Evolutionary conservation across 371 early-diverging fungal genomes (phyloP).

Genomic region (Mortierella sp.): DNA sequence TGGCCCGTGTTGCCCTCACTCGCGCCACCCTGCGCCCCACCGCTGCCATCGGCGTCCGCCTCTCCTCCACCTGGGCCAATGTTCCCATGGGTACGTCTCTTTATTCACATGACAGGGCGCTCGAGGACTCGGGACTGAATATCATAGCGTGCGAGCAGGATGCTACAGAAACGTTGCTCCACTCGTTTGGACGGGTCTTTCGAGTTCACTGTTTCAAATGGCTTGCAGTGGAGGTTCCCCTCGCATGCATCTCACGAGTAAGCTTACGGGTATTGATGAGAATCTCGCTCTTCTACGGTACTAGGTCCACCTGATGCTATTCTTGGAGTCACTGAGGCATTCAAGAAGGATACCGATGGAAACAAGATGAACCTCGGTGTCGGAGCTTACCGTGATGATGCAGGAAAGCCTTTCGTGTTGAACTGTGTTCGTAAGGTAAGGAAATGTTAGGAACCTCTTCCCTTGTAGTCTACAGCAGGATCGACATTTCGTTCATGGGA

Average conservation of each 20-base stretch:
- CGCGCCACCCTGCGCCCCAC: conserved; percentile 56
- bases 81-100: conserved; percentile 74
- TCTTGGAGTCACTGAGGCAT: conserved; percentile 96
- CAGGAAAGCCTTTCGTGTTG: conserved; percentile 93
- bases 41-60: conserved; percentile 62
- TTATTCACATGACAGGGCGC: background rate
- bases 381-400: conserved; percentile 97
- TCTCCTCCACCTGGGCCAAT: conserved; percentile 78
- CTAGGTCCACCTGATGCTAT: conserved; percentile 96
- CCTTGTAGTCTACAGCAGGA: too few species aligned
- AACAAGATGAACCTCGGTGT: conserved; percentile 98
- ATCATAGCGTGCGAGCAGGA: too few species aligned
- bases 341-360: conserved; percentile 89
- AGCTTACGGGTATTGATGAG: background rate
- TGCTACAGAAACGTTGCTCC: too few species aligned
- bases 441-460: background rate
- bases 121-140: too few species aligned
- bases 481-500: background rate
- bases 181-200: too few species aligned
- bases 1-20: conserved; percentile 55
- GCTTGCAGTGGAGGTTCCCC: too few species aligned
- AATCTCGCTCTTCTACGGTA: too few species aligned
- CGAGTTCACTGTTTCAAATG: too few species aligned
- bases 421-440: conserved; percentile 84
- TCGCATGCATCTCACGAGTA: background rate